A percentile compares a stretch with the other conserved stretches of the same genome.
phyloP scores from a whole-genome alignment of 768 basidiomycete genomes.

The Coprinellus aureogranulatus region DNA sequence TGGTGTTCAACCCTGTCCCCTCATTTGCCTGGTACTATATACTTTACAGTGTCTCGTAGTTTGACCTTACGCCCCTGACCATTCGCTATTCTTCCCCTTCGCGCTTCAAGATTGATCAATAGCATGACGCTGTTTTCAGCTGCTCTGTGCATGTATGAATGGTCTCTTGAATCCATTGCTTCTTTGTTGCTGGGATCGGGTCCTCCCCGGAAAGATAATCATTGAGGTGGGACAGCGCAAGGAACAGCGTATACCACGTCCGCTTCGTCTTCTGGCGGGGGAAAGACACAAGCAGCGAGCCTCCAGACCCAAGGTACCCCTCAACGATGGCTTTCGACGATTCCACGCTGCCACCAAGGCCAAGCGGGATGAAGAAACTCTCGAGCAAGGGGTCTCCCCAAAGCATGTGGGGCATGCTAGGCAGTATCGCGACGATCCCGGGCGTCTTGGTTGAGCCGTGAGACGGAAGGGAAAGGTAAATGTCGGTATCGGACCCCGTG shows the following conservation, averaged over 20 bases:
- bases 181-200: conserved; percentile 18
- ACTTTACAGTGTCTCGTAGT: not conserved
- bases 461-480: conserved; percentile 45
- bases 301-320: conserved; percentile 56
- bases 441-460: conserved; percentile 18
- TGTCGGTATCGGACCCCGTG: conserved; percentile 56
- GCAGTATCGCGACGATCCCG: conserved; percentile 45
- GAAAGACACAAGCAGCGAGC: conserved; percentile 51
- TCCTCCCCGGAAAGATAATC: conserved; percentile 22
- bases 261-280: conserved; percentile 72
- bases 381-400: conserved; percentile 81
- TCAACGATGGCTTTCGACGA: conserved; percentile 51
- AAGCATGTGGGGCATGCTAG: conserved; percentile 52
- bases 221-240: conserved; percentile 53
- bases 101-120: conserved; percentile 21
- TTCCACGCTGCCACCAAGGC: conserved; percentile 19
- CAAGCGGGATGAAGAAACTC: conserved; percentile 51
- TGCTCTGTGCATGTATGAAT: conserved; percentile 37
- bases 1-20: too few species aligned
- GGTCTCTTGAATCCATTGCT: conserved; percentile 41
- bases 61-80: not conserved
- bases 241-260: conserved; percentile 71
- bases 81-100: not conserved
- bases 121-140: conserved; percentile 52
- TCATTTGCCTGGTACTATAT: too few species aligned